These are phyloP conservation scores for Penicillium concentricum DNA, from an alignment of 2,329 filamentous ascomycete genomes.

Conservation along the genomic window DNA sequence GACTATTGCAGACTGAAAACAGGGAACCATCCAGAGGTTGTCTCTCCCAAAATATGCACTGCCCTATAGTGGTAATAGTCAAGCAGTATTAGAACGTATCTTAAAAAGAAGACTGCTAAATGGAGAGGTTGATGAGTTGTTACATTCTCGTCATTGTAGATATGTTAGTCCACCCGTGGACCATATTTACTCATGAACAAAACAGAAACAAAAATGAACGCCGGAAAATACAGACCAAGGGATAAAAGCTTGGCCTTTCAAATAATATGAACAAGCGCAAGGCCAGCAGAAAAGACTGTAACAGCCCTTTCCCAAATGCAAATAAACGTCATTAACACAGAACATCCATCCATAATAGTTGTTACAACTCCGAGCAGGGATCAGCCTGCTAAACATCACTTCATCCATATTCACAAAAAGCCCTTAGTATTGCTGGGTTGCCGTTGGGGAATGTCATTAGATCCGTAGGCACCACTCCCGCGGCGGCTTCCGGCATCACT, in stretches of 20 bases:
- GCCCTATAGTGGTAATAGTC: neutral
- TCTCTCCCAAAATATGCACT: neutral
- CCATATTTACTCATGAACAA: conserved; percentile 10
- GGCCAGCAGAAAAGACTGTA: conserved; percentile 8
- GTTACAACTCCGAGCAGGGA: conserved; percentile 16
- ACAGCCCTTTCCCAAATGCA: conserved; percentile 15
- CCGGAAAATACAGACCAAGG: neutral
- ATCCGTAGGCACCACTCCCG: conserved; percentile 40
- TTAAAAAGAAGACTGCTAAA: neutral
- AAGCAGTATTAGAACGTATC: neutral
- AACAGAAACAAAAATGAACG: conserved; percentile 2
- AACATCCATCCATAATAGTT: conserved; percentile 6
- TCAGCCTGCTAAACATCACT: conserved; percentile 17
- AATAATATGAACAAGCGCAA: conserved; percentile 18
- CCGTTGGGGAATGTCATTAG: conserved; percentile 59
- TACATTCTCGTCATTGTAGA: conserved; percentile 12
- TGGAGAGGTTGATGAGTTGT: neutral
- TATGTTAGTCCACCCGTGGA: conserved; percentile 3
- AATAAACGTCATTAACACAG: conserved; percentile 15
- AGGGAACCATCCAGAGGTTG: neutral
- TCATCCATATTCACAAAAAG: conserved; percentile 58
- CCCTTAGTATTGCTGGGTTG: conserved; percentile 75
- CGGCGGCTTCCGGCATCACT: conserved; percentile 43
- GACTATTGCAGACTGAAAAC: neutral
- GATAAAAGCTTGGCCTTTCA: conserved; percentile 7